Evolutionary conservation across 1,139 yeast genomes (phyloP), one percentile per base, ranked within the genome.

Genomic region (Hyphopichia fennica): DNA sequence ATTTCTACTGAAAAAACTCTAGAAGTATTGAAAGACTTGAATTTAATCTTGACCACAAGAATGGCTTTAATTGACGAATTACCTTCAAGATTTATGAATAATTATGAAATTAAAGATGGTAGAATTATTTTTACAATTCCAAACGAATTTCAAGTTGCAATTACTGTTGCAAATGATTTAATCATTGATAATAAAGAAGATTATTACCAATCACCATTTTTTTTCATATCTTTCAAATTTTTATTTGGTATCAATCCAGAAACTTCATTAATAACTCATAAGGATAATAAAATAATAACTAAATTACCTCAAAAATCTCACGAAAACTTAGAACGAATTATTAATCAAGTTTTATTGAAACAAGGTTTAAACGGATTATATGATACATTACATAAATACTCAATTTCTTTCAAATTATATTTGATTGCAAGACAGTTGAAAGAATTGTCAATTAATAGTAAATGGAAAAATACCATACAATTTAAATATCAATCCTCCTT

Each of bases 191-290:
- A 72, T 20, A 60, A 57, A 1, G 63, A 55, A 7, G 75, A 69
- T 19, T 67, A 69, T 50, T 48, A 46, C 27, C 60, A 62, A 39
- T 79, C 90, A 0, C 91, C 91, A 11, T 84, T 86, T 52, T 84
- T 82, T 56, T 73, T 86, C 50, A 87, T 93, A 28, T 95, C 88
- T 58, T 86, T 90, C 62, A 74, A 80, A 45, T 80, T 89, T 46
- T 67, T 77, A 3, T 81, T 83, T 50, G 78, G 78, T 3, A 65
- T 75, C 30, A 65, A 66, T 47, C 70, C 67, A 1, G 71, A 66
- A 42, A 61, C 65, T 1, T 50, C 58, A 11, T 50, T 69, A 34
- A 67, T 67, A 34, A 62, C 71, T 28, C 65, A 63, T 44, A 51
- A 50, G 27, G 58, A 59, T 42, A 53, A 56, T 39, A 57, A 58